A percentile compares a stretch with the other conserved stretches of the same genome.
phyloP scores from a whole-genome alignment of 2,329 filamentous ascomycete genomes.

The Aspergillus sp. region DNA sequence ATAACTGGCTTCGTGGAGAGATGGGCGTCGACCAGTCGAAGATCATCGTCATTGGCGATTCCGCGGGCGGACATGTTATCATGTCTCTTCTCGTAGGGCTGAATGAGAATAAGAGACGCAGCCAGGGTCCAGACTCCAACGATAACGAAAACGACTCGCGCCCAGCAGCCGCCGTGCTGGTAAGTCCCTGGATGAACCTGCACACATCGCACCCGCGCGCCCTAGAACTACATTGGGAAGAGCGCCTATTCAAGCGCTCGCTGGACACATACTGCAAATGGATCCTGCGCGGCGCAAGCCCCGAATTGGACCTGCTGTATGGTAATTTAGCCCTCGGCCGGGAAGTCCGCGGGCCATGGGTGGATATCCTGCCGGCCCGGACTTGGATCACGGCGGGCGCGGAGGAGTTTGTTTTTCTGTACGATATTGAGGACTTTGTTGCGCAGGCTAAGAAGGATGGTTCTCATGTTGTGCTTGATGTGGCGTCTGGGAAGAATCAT shows the following conservation, averaged over 20 bases:
- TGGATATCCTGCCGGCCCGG: conserved; percentile 12
- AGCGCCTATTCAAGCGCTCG: conserved; percentile 15
- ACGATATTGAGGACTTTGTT: conserved; percentile 18
- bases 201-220: conserved; percentile 11
- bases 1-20: conserved; percentile 44
- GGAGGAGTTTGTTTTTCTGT: conserved; percentile 15
- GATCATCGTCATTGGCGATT: conserved; percentile 16
- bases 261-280: conserved; percentile 11
- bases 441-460: conserved; percentile 4
- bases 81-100: conserved; percentile 9
- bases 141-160: background rate
- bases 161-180: conserved; percentile 8
- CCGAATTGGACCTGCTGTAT: background rate
- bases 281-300: conserved; percentile 2
- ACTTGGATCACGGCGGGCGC: conserved; percentile 15
- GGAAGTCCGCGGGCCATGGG: conserved; percentile 12
- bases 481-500: conserved; percentile 11
- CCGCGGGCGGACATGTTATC: conserved; percentile 15
- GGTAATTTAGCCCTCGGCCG: conserved; percentile 10
- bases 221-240: conserved; percentile 12
- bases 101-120: background rate
- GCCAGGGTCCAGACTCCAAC: background rate
- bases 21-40: conserved; percentile 6
- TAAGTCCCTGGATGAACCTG: conserved; percentile 19
- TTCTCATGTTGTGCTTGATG: conserved; percentile 2